Evolutionary conservation across 192 early-diverging fungal genomes (phyloP), one percentile per base, ranked within the genome.

Genomic region (Oehlia diaphana): DNA sequence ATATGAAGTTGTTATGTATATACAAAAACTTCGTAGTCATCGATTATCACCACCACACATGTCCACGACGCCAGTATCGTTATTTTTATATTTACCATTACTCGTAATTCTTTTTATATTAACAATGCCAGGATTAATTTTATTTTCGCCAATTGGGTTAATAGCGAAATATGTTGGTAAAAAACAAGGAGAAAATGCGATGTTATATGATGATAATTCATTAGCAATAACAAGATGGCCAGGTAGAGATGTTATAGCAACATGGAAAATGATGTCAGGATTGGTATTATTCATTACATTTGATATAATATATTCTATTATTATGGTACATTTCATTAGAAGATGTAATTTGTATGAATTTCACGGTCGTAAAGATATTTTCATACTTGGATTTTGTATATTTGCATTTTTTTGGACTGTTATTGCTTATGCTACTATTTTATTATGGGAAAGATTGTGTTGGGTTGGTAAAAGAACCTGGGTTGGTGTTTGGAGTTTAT

Each of bases 151-250:
- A 0, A 81, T 82, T 31, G 84, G 82, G 19, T 49, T 86, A 2
- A 67, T 82, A 47, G 84, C 84, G 14, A 74, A 75, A 14, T 82
- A 79, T 72, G 84, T 80, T 23, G 84, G 81, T 8, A 86, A 86
- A 16, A 71, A 82, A 44, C 82, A 86, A 58, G 84, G 84, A 33
- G 70, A 70, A 31, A 79, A 86, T 73, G 82, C 84, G 42, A 86
- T 86, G 84, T 73, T 83, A 74, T 82, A 82, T 4, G 82, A 83
- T 75, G 82, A 86, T 58, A 81, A 79, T n/a, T 86, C 82, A 47
- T 74, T 86, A n/a, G 82, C 84, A 13, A 81, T 86, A n/a, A 81
- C 84, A 35, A 67, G 84, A 70, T 86, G 84, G 84, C 84, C 84
- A 19, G 84, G 84, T 72, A 80, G 84, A 31, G 82, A 86, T 80